Conservation (phyloP, 2,329 filamentous ascomycete genomes). For the Lasiodiplodia hormozganensis region DNA sequence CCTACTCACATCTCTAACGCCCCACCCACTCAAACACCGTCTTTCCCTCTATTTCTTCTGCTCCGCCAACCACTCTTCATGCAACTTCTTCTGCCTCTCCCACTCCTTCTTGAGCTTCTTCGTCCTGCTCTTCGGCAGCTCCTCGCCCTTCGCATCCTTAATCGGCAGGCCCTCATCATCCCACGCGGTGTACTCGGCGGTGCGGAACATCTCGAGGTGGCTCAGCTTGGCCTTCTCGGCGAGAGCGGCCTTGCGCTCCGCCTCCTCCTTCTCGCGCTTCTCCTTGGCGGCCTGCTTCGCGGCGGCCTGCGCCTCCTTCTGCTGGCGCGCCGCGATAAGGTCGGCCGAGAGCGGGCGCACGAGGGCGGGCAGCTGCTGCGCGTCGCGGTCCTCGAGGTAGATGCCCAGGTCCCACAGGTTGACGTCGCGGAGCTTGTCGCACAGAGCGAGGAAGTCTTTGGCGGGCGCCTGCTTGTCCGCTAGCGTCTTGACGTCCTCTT, state of each 20-base stretch:
- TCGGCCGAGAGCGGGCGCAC: constrained; percentile 71
- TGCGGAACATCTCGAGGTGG: constrained; percentile 65
- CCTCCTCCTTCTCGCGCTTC: constrained; percentile 66
- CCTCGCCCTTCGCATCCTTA: constrained; percentile 76
- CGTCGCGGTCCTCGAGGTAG: constrained; percentile 82
- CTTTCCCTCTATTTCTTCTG: constrained; percentile 4
- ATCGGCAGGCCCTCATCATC: constrained; percentile 82
- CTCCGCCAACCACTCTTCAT: constrained; percentile 64
- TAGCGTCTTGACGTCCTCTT: constrained; percentile 68
- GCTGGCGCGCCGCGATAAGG: constrained; percentile 60
- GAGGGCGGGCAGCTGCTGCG: constrained; percentile 68
- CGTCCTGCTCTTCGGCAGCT: constrained; percentile 76
- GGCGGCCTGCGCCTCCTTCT: constrained; percentile 57
- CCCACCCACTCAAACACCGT: too few relatives aligned
- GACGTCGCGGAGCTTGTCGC: constrained; percentile 80
- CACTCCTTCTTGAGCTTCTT: constrained; percentile 91
- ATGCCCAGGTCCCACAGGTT: constrained; percentile 83
- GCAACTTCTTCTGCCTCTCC: constrained; percentile 86
- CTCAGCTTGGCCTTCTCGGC: constrained; percentile 64
- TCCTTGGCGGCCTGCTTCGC: constrained; percentile 54
- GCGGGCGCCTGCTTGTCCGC: constrained; percentile 59
- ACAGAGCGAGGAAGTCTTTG: constrained; percentile 77
- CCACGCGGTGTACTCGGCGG: constrained; percentile 74
- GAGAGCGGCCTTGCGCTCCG: constrained; percentile 60
- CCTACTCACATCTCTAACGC: too few relatives aligned